Evolutionary conservation across 164 flowering plant species (phyloP).

Genomic region (Chimonanthus salicifolius): DNA sequence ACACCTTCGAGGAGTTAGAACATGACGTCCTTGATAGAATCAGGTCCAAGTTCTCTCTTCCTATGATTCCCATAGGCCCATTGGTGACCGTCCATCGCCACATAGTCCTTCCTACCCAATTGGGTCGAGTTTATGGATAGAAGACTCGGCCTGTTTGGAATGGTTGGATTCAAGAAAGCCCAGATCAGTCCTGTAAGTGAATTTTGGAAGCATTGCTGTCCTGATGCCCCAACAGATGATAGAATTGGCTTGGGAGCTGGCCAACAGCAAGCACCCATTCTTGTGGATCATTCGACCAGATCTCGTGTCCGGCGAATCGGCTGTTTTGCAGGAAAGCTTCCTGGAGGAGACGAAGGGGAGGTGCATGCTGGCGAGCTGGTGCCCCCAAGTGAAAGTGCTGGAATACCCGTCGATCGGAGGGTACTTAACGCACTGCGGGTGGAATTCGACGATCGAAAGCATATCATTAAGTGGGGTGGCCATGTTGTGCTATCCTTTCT

Average conservation of each 20-base stretch:
- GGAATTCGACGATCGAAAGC: constrained; percentile 30
- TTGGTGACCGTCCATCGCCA: constrained; percentile 8
- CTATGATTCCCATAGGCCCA: constrained; percentile 20
- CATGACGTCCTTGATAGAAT: constrained; percentile 12
- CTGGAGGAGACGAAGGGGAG: neutral
- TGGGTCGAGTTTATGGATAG: constrained; percentile 14
- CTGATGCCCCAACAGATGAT: constrained; percentile 20
- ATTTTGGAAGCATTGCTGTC: constrained; percentile 32
- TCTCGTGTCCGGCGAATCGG: neutral
- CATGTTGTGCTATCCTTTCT: constrained; percentile 7
- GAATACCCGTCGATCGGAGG: constrained; percentile 24
- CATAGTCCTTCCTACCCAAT: neutral
- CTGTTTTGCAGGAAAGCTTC: constrained; percentile 21
- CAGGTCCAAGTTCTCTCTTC: neutral
- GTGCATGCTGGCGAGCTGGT: constrained; percentile 18
- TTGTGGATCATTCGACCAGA: constrained; percentile 36
- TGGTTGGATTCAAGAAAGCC: constrained; percentile 32
- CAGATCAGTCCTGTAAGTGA: constrained; percentile 27
- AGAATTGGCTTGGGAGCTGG: constrained; percentile 33
- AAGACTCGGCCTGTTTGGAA: constrained; percentile 21
- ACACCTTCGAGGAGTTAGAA: constrained; percentile 18
- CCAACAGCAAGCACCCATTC: constrained; percentile 20
- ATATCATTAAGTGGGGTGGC: constrained; percentile 4
- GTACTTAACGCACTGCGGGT: constrained; percentile 25
- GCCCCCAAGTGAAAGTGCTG: constrained; percentile 25